Evolutionary conservation across 2,329 filamentous ascomycete species (phyloP).

Genomic region (Diplodia mutila): DNA sequence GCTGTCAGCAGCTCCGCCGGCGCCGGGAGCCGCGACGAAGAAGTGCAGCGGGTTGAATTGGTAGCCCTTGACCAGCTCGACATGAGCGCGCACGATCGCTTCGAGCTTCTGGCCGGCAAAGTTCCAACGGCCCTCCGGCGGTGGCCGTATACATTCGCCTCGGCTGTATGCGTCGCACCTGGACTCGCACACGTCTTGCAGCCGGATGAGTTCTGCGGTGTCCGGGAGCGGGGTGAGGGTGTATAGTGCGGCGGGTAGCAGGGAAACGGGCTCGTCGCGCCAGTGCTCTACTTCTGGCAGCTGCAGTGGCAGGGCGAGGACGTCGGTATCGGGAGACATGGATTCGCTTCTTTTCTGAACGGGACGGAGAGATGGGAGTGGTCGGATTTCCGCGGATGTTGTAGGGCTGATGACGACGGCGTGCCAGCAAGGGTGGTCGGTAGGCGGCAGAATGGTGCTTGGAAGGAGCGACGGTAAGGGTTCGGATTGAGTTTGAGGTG

Average conservation of each 20-base stretch:
- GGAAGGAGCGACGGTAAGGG: background rate
- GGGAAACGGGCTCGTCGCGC: constrained; percentile 17
- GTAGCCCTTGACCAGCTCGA: constrained; percentile 13
- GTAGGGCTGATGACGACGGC: background rate
- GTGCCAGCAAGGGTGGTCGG: background rate
- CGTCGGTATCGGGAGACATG: constrained; percentile 4
- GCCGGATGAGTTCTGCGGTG: constrained; percentile 4
- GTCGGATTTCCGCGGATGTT: background rate
- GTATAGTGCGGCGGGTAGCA: constrained; percentile 26
- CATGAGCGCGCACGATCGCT: constrained; percentile 10
- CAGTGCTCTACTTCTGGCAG: constrained; percentile 23
- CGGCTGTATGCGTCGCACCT: constrained; percentile 20
- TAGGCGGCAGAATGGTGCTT: background rate
- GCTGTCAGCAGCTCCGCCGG: background rate
- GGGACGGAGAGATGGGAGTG: background rate
- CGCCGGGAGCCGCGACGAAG: background rate
- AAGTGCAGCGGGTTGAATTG: constrained; percentile 25
- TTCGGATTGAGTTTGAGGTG: background rate
- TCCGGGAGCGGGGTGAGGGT: constrained; percentile 4
- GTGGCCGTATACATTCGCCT: constrained; percentile 22
- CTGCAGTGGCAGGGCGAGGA: constrained; percentile 21
- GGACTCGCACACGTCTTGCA: constrained; percentile 22
- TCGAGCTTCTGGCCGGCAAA: constrained; percentile 10
- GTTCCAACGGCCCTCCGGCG: background rate
- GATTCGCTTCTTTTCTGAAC: background rate